Evolutionary conservation across 345 rosid genomes (phyloP).

Genomic region (Salix caprea): DNA sequence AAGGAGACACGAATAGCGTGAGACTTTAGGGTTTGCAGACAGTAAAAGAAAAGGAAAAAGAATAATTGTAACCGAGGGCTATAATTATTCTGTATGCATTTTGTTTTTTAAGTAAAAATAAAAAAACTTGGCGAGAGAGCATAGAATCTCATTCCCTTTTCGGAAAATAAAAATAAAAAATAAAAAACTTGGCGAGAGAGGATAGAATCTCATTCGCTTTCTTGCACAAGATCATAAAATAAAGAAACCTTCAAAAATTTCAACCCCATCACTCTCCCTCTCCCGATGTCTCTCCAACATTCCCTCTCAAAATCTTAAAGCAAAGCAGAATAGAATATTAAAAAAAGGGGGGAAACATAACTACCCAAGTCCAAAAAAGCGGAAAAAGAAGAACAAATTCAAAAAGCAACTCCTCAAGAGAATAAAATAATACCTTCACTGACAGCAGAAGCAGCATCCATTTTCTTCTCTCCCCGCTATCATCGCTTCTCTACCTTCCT

Average conservation of each 20-base stretch:
- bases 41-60: neutral
- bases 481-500: neutral
- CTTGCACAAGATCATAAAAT: neutral
- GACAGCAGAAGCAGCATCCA: slow-evolving; percentile 27
- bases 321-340: neutral
- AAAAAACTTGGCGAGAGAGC: slow-evolving; percentile 38
- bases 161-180: neutral
- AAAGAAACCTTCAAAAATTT: neutral
- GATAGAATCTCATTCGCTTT: slow-evolving; percentile 54
- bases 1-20: neutral
- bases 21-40: neutral
- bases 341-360: neutral
- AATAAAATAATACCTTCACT: neutral
- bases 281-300: neutral
- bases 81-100: neutral
- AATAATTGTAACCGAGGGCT: neutral
- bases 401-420: slow-evolving; percentile 3
- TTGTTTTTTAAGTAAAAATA: no score
- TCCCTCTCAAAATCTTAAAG: neutral
- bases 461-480: neutral
- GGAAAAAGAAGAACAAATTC: neutral
- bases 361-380: neutral
- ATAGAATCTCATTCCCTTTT: slow-evolving; percentile 51
- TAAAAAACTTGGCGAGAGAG: slow-evolving; percentile 40
- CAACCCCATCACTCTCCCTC: neutral